phyloP scores from a whole-genome alignment of 1,284 basidiomycete genomes.

The Fomitopsis pinicola region DNA sequence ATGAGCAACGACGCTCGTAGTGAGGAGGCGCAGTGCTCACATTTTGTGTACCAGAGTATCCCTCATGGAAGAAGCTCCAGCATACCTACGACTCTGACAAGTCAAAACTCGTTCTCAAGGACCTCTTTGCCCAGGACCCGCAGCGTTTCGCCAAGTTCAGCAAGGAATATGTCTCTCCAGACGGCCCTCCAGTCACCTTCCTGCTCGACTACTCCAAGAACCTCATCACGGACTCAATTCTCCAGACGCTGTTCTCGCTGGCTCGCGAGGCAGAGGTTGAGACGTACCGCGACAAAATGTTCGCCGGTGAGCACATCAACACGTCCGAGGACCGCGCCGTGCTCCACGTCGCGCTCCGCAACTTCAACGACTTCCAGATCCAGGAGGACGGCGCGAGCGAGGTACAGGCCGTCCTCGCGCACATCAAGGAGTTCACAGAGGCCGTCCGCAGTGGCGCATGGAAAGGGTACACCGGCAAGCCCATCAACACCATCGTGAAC shows the following conservation, averaged over 20 bases:
- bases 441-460: constrained; percentile 82
- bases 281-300: constrained; percentile 89
- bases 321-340: constrained; percentile 97
- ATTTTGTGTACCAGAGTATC: constrained; percentile 56
- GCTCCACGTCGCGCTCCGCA: constrained; percentile 91
- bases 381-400: constrained; percentile 80
- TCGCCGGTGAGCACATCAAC: constrained; percentile 95
- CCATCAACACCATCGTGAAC: constrained; percentile 94
- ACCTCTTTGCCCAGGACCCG: constrained; percentile 89
- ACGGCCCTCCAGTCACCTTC: constrained; percentile 71
- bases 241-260: constrained; percentile 73
- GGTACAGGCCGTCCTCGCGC: constrained; percentile 80
- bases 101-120: constrained; percentile 77
- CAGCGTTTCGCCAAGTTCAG: constrained; percentile 86
- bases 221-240: constrained; percentile 85
- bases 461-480: constrained; percentile 97
- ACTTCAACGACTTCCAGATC: constrained; percentile 77
- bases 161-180: constrained; percentile 66
- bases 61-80: constrained; percentile 91
- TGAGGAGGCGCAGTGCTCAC: background rate
- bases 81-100: constrained; percentile 76
- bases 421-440: constrained; percentile 91
- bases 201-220: constrained; percentile 98
- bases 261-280: constrained; percentile 87
- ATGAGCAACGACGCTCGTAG: too few species aligned